Base-by-base conservation (phyloP, 2,329 filamentous ascomycete species). In the Stagonosporopsis tanaceti region DNA sequence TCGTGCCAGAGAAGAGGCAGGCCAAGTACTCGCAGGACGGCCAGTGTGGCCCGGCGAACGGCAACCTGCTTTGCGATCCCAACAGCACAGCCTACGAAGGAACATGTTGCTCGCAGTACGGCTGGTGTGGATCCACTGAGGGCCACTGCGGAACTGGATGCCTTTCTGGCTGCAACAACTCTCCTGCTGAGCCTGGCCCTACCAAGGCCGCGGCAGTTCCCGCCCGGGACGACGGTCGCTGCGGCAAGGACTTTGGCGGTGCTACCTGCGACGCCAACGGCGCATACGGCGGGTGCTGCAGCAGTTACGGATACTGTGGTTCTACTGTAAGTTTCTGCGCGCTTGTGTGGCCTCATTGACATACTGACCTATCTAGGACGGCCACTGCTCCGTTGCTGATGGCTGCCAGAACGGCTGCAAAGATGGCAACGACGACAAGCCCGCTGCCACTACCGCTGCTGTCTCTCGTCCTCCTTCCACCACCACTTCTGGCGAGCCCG, bases 21-120 rank as follows among this genome's bases (percentile, higher is more conserved):
- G 56, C 62, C 38, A 64, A 74, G 56, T 77, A 75, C 63, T 78
- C 77, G 22, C 63, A 67, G 1, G 77, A 78, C 45, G 77, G 77
- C 32, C 69, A 71, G 47, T 80, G 78, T 47, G 78, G 78, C 17
- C 71, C 77, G 25, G 66, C 69, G 17, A 72, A 78, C 62, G 72
- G 71, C 52, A 77, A 76, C 55, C 57, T 75, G 8, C 68, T 79
- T 39, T 79, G 77, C 62, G 74, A 81, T 60, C 77, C 80, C 40
- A 77, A 79, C 7, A 80, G 77, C 67, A 79, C 69, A 5, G 72
- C 69, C 12, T 82, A 83, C 68, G 74, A 64, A 2, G 80, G 80
- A 38, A 70, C 73, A 30, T 82, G 80, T 63, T 83, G 80, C 66
- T 80, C 78, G 40, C 66, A 71, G 62, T 76, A 78, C 57, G 73